Percentiles rank a stretch among this genome's conserved stretches.
These are phyloP conservation scores for Xylariaceae sp. DNA, from an alignment of 2,329 filamentous ascomycete genomes.

Conservation along the genomic window DNA sequence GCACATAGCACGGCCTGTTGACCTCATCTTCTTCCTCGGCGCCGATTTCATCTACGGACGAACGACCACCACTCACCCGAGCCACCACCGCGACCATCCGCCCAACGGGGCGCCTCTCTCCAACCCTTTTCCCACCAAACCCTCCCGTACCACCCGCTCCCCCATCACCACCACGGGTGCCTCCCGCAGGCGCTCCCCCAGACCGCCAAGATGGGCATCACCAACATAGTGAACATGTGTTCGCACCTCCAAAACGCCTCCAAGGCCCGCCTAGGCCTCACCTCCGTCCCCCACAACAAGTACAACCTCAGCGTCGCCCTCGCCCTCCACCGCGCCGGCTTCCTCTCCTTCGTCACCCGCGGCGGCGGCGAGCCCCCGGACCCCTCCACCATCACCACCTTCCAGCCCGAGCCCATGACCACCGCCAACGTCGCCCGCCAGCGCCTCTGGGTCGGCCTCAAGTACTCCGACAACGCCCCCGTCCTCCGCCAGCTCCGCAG, in stretches of 20 bases:
- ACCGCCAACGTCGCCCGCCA: conserved; percentile 67
- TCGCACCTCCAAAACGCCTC: conserved; percentile 89
- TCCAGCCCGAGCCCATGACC: conserved; percentile 56
- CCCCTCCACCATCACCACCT: conserved; percentile 38
- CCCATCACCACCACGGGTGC: too few relatives aligned
- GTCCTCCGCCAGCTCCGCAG: conserved; percentile 65
- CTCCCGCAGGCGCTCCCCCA: too few relatives aligned
- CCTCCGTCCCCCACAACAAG: conserved; percentile 75
- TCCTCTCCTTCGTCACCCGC: conserved; percentile 75
- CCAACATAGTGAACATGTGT: conserved; percentile 74
- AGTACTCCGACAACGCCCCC: conserved; percentile 81
- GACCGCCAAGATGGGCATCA: conserved; percentile 61
- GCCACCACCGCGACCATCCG: too few relatives aligned
- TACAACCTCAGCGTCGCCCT: conserved; percentile 73
- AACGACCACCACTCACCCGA: too few relatives aligned
- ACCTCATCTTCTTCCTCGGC: too few relatives aligned
- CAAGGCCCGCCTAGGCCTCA: conserved; percentile 76
- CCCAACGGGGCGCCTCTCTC: too few relatives aligned
- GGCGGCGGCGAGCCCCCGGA: conserved; percentile 54
- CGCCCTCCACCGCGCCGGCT: conserved; percentile 76
- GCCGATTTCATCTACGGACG: too few relatives aligned
- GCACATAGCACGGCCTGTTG: too few relatives aligned
- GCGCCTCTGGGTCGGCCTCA: conserved; percentile 82
- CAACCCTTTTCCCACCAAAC: too few relatives aligned
- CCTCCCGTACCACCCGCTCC: too few relatives aligned